These are phyloP conservation scores for Claviceps quebecensis DNA, from an alignment of 2,329 filamentous ascomycete species.

Conservation along the genomic window DNA sequence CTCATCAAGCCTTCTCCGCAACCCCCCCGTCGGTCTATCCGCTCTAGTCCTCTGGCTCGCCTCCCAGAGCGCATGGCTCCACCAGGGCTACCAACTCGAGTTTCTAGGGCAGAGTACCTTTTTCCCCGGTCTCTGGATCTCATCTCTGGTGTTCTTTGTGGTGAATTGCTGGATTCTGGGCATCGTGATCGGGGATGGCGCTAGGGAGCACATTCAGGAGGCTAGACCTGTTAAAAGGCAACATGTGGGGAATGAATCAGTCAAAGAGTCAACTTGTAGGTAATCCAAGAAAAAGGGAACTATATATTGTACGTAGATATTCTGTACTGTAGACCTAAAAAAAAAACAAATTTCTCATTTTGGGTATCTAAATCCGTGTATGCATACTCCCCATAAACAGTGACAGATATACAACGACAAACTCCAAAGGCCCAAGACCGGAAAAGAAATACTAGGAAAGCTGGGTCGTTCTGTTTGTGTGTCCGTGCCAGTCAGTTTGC, in stretches of 20 bases:
- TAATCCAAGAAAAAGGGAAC: too few relatives aligned
- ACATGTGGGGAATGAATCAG: too few relatives aligned
- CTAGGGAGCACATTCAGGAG: background rate
- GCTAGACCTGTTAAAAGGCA: too few relatives aligned
- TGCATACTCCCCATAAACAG: background rate
- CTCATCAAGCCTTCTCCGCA: slow-evolving; percentile 53
- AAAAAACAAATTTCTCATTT: slow-evolving; percentile 7
- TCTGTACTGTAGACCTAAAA: background rate
- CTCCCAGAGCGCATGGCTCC: slow-evolving; percentile 63
- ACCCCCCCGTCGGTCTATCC: slow-evolving; percentile 44
- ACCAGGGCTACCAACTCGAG: slow-evolving; percentile 61
- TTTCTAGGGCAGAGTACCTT: slow-evolving; percentile 75
- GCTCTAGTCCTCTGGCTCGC: slow-evolving; percentile 61
- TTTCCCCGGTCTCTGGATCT: slow-evolving; percentile 65
- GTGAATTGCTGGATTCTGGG: slow-evolving; percentile 82
- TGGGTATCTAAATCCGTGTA: slow-evolving; percentile 10
- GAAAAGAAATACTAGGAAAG: background rate
- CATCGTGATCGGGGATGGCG: slow-evolving; percentile 57
- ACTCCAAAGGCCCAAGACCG: background rate
- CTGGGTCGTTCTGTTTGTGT: background rate
- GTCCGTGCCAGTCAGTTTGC: too few relatives aligned
- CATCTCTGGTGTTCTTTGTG: slow-evolving; percentile 66
- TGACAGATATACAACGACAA: too few relatives aligned
- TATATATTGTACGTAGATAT: too few relatives aligned
- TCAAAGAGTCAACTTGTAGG: too few relatives aligned